Evolutionary conservation across 116 monocot genomes (phyloP).

Genomic region (Phalaenopsis hybrid): DNA sequence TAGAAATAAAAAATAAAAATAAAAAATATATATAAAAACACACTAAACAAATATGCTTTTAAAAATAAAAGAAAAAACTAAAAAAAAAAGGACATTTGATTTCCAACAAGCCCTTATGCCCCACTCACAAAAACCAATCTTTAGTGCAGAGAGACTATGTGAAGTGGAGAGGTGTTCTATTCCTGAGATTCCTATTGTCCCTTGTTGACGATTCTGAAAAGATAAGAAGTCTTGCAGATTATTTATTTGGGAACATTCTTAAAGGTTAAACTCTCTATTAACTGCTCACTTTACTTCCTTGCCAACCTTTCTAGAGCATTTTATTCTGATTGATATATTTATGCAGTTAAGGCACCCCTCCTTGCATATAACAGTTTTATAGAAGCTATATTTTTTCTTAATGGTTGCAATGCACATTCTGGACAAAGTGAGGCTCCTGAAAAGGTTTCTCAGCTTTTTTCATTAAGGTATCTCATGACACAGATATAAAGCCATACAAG

Average conservation of each 20-base stretch:
- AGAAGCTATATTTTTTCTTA: constrained; percentile 89
- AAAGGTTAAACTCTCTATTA: constrained; percentile 47
- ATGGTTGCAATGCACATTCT: constrained; percentile 59
- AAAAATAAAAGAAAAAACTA: too few species aligned
- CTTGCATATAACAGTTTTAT: constrained; percentile 99
- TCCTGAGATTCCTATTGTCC: constrained; percentile 75
- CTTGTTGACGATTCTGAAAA: constrained; percentile 95
- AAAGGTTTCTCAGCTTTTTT: constrained; percentile 44
- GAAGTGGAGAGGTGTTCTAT: constrained; percentile 94
- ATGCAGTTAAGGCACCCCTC: constrained; percentile 92
- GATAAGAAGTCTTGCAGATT: constrained; percentile 80
- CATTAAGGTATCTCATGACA: constrained; percentile 44
- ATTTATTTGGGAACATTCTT: constrained; percentile 76
- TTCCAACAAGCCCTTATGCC: too few species aligned
- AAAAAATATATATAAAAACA: too few species aligned
- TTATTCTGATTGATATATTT: constrained; percentile 16
- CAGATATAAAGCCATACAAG: constrained; percentile 6
- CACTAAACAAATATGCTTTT: too few species aligned
- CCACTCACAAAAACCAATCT: neutral
- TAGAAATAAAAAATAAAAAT: too few species aligned
- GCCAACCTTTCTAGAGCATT: neutral
- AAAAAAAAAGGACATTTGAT: too few species aligned
- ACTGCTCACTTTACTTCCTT: neutral
- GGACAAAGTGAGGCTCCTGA: constrained; percentile 44
- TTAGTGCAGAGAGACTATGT: constrained; percentile 88